These are phyloP conservation scores for Aspergillus cristatus DNA, from an alignment of 495 filamentous ascomycete genomes.

Conservation along the genomic window DNA sequence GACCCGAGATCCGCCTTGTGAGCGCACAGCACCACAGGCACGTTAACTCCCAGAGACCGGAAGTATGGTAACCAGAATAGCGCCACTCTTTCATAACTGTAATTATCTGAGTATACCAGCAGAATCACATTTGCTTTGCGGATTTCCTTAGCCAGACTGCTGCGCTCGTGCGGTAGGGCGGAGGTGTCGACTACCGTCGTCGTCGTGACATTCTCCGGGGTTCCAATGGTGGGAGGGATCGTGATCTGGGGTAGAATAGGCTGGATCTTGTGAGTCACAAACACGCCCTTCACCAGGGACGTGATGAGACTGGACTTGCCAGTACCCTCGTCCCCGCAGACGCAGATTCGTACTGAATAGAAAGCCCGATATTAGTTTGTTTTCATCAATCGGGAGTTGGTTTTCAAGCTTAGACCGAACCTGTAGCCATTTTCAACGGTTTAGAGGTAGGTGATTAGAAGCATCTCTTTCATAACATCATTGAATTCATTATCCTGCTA, in stretches of 20 bases:
- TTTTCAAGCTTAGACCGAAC: conserved; percentile 10
- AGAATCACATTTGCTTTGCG: conserved; percentile 94
- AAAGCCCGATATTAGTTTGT: conserved; percentile 3
- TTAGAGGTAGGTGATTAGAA: conserved; percentile 1
- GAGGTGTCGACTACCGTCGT: conserved; percentile 96
- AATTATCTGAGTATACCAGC: conserved; percentile 96
- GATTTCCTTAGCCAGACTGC: conserved; percentile 81
- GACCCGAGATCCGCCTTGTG: conserved; percentile 85
- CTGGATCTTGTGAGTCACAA: conserved; percentile 89
- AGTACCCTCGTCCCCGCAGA: conserved; percentile 84
- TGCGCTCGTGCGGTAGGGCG: conserved; percentile 84
- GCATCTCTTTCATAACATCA: conserved; percentile 10
- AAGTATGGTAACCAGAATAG: conserved; percentile 98
- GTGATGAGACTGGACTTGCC: conserved; percentile 49
- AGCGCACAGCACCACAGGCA: conserved; percentile 93
- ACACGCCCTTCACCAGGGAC: conserved; percentile 83
- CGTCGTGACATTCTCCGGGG: conserved; percentile 89
- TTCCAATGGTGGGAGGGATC: conserved; percentile 78
- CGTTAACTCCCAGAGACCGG: conserved; percentile 91
- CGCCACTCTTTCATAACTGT: conserved; percentile 95
- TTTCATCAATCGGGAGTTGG: background rate
- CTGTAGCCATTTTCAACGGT: conserved; percentile 25
- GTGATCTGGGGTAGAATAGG: conserved; percentile 89
- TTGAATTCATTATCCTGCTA: background rate
- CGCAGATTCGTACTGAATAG: conserved; percentile 73